phyloP scores from a whole-genome alignment of 768 basidiomycete genomes.

The Suillus weaverae region DNA sequence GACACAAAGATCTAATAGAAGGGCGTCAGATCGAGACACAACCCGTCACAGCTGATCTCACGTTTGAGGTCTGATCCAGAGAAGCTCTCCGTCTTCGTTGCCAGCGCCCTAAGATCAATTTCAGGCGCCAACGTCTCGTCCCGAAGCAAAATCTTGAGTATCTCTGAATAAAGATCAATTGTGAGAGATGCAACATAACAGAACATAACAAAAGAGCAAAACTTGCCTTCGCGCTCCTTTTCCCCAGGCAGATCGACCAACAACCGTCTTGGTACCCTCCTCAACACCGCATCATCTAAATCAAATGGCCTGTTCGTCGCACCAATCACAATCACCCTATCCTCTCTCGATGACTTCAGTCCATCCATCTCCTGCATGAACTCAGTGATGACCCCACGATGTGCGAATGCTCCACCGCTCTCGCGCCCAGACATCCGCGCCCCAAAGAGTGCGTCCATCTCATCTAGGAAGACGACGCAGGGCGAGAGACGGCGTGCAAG shows the following conservation, averaged over 20 bases:
- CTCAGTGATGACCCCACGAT: slow-evolving; percentile 86
- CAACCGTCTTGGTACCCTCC: slow-evolving; percentile 82
- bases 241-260: slow-evolving; percentile 88
- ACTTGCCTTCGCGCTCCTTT: slow-evolving; percentile 78
- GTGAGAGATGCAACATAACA: slow-evolving; percentile 8
- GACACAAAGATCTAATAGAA: slow-evolving; percentile 77
- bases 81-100: slow-evolving; percentile 78
- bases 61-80: slow-evolving; percentile 96
- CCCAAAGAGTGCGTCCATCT: slow-evolving; percentile 91
- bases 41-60: slow-evolving; percentile 38
- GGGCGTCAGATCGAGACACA: background rate
- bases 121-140: slow-evolving; percentile 72
- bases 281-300: slow-evolving; percentile 87
- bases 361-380: slow-evolving; percentile 99
- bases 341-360: slow-evolving; percentile 73
- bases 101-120: slow-evolving; percentile 58
- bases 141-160: slow-evolving; percentile 83
- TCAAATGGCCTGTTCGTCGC: slow-evolving; percentile 93
- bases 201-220: background rate
- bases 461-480: slow-evolving; percentile 93
- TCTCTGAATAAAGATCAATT: slow-evolving; percentile 49
- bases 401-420: slow-evolving; percentile 77
- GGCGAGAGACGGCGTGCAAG: slow-evolving; percentile 84
- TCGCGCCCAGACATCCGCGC: slow-evolving; percentile 78
- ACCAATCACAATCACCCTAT: slow-evolving; percentile 87